Conservation (phyloP, 257 asterid species). For the Echium plantagineum region DNA sequence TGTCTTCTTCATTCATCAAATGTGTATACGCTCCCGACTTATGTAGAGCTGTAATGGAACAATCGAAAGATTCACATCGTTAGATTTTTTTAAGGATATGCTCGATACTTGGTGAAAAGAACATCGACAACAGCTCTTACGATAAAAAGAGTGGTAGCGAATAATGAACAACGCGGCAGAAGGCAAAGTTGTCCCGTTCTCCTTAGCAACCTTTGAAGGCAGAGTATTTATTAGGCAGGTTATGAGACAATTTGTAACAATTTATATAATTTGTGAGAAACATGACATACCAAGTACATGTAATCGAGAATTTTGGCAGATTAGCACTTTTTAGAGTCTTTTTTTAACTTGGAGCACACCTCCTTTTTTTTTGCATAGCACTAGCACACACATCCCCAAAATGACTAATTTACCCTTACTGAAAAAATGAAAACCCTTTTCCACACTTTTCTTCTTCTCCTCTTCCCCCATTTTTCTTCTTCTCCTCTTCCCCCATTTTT, state of each 20-base stretch:
- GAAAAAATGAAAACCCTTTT: too few species aligned
- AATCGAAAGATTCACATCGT: neutral
- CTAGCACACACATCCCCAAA: too few species aligned
- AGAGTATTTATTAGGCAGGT: too few species aligned
- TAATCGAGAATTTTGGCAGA: too few species aligned
- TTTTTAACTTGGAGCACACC: too few species aligned
- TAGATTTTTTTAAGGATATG: too few species aligned
- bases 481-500: too few species aligned
- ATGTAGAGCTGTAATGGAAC: slow-evolving; percentile 71
- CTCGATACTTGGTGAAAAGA: neutral
- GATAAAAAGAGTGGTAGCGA: slow-evolving; percentile 50
- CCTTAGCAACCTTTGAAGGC: slow-evolving; percentile 31
- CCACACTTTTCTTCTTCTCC: too few species aligned
- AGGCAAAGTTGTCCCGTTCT: slow-evolving; percentile 42
- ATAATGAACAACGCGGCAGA: slow-evolving; percentile 46
- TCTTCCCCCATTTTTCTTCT: too few species aligned
- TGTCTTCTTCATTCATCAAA: slow-evolving; percentile 66
- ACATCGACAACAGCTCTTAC: neutral
- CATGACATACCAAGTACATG: slow-evolving; percentile 26
- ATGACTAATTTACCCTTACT: too few species aligned
- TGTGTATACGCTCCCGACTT: slow-evolving; percentile 53
- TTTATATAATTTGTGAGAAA: slow-evolving; percentile 3
- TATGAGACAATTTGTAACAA: neutral
- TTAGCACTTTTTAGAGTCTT: too few species aligned
- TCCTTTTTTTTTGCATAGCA: too few species aligned